Percentiles rank a stretch among this genome's conserved stretches.
Conservation (phyloP, 129 eudicot species). For the Flaveria bidentis region DNA sequence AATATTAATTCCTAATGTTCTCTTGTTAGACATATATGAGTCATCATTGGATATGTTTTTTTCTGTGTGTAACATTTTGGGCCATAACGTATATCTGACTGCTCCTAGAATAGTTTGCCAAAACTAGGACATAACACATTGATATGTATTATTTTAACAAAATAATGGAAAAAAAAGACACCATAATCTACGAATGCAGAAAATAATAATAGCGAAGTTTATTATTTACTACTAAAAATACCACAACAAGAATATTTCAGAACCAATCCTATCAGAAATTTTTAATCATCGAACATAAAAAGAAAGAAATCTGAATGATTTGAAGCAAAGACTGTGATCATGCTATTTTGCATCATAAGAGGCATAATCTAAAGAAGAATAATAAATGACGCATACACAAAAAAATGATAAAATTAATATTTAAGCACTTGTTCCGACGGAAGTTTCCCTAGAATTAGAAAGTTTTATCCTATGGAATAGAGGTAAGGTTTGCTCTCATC, state of each 20-base stretch:
- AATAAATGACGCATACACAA: slow-evolving; percentile 3
- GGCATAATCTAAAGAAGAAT: slow-evolving; percentile 13
- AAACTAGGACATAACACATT: background rate
- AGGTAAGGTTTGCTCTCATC: too few species aligned
- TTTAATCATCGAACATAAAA: background rate
- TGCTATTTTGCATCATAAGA: slow-evolving; percentile 19
- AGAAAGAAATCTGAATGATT: slow-evolving; percentile 7
- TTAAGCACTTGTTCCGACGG: slow-evolving; percentile 1
- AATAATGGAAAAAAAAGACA: background rate
- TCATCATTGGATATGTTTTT: background rate
- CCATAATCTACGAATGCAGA: background rate
- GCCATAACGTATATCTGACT: background rate
- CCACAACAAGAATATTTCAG: background rate
- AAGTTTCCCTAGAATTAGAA: background rate
- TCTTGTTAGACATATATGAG: background rate
- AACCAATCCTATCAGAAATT: background rate
- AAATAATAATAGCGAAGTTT: background rate
- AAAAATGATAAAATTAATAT: background rate
- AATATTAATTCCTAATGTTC: background rate
- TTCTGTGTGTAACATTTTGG: background rate
- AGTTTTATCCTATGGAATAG: background rate
- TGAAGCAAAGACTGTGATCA: slow-evolving; percentile 17
- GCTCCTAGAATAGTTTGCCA: background rate
- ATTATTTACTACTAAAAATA: background rate
- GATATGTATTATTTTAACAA: background rate